phyloP scores from a whole-genome alignment of 768 basidiomycete species.

The Candolleomyces eurysporus region DNA sequence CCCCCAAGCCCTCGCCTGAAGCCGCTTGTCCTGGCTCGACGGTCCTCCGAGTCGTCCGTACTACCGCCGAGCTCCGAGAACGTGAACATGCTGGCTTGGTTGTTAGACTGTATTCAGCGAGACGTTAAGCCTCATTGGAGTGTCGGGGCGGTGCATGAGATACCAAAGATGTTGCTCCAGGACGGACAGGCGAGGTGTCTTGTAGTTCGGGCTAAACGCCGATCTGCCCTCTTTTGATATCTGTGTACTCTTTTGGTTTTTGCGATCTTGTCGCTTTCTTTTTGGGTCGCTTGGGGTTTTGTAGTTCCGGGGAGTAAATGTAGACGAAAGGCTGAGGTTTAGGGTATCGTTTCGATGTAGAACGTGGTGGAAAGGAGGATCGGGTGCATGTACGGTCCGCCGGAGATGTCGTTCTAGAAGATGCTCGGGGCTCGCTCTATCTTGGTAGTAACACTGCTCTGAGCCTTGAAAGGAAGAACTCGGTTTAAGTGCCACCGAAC shows the following conservation, averaged over 20 bases:
- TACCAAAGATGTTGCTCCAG: conserved; percentile 1
- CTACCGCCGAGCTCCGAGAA: neutral
- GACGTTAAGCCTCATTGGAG: conserved; percentile 8
- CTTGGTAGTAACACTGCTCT: no score
- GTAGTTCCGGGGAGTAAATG: no score
- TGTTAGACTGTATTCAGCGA: conserved; percentile 7
- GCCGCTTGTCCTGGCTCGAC: neutral
- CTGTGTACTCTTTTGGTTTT: neutral
- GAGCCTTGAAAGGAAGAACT: no score
- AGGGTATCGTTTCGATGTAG: neutral
- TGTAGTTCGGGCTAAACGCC: conserved; percentile 6
- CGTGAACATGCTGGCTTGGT: conserved; percentile 7
- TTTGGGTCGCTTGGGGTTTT: neutral
- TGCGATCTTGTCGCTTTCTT: neutral
- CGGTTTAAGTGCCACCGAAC: no score
- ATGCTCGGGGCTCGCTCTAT: no score
- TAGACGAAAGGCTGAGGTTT: no score
- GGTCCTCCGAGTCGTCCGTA: neutral
- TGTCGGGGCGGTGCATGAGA: neutral
- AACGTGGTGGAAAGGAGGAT: no score
- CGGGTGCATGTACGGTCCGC: no score
- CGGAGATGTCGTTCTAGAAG: no score
- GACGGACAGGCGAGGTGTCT: conserved; percentile 9
- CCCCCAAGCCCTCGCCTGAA: neutral
- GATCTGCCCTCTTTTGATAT: conserved; percentile 6